Evolutionary conservation across 805 yeast species (phyloP), one percentile per base, ranked within the genome.

Genomic region (Starmerella scarabaei): DNA sequence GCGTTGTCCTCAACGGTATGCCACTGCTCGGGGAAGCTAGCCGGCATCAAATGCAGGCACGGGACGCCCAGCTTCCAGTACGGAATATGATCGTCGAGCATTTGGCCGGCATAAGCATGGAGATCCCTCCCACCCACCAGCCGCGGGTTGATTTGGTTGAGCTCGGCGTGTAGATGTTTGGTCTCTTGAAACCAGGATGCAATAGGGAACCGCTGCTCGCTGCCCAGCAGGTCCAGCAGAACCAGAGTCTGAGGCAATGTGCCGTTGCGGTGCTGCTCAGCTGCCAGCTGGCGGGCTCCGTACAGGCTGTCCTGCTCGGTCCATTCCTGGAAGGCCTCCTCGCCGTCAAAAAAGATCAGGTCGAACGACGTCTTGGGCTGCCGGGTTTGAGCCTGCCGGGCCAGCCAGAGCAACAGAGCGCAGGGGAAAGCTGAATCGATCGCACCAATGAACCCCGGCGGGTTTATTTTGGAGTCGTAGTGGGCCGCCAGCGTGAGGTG

Each of bases 341-440:
- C 79, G 3, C 80, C 80, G 46, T 73, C 80, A 38, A 72, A 71
- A 47, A 73, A 73, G 0, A 73, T 56, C 33, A 42, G 36, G 16
- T 49, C 45, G 30, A 49, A 47, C n/a, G 48, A 34, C 11, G 44
- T 46, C n/a, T 36, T 46, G 31, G 44, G 55, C 19, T 40, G 30
- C 5, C 29, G 5, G 7, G 16, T n/a, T 5, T 24, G 21, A 3
- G 32, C 23, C 2, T 48, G 54, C 34, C 58, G 53, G 5, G 75
- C 68, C 2, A 68, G 48, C 44, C 68, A 69, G 44, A 73, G 45
- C 30, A 73, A 48, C 17, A 74, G 56, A 0, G 72, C 73, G 52
- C 77, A 72, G 1, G 79, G 71, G 1, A 67, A 72, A 3, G 76
- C 77, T 40, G 75, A 68, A 50, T 74, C 80, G 21, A 64, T 69